Base-by-base conservation (phyloP, 805 yeast species). In the Wickerhamiella azyma region DNA sequence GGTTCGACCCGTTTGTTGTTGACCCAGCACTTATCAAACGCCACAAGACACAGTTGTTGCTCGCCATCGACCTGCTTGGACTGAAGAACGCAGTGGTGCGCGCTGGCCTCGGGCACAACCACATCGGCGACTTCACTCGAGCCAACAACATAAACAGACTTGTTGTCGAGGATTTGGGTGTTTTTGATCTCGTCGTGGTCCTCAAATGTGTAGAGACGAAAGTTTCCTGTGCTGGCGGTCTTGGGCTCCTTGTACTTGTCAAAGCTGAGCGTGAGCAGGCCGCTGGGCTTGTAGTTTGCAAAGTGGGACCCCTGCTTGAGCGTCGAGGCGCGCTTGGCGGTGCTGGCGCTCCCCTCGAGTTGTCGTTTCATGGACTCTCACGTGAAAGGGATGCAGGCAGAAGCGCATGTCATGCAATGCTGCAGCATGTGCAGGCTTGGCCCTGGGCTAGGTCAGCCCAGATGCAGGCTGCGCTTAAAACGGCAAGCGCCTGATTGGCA, bases 31-130 rank as follows among this genome's bases (percentile, higher is more conserved):
- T 71, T 67, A 13, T 65, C 67, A 24, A 71, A 52, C 48, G 70
- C 75, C 26, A 69, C 65, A 6, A 71, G 45, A 47, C 66, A 69
- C 7, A 67, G 65, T 16, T 55, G 53, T 14, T 56, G 43, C 39
- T 11, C 24, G 19, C 51, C 52, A 16, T 46, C 35, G 33, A 13
- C 8, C 14, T 13, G 11, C 16, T 30, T 30, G 48, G 66, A 69
- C 47, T 70, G 75, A 5, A 71, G 56, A 0, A 63, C 74, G 17
- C 73, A 72, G 47, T 70, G 75, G 50, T 68, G 71, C 55, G 39
- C 32, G 11, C 35, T 11, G 17, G 24, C 35, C 17, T 26, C 46
- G 4, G 32, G 29, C 10, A 41, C 24, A 8, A n/a, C 14, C 5
- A 48, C 37, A 18, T 48, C 48, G 26, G 29, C n/a, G 5, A 26